Evolutionary conservation across 805 yeast species (phyloP).

Genomic region (Priceomyces carsonii): DNA sequence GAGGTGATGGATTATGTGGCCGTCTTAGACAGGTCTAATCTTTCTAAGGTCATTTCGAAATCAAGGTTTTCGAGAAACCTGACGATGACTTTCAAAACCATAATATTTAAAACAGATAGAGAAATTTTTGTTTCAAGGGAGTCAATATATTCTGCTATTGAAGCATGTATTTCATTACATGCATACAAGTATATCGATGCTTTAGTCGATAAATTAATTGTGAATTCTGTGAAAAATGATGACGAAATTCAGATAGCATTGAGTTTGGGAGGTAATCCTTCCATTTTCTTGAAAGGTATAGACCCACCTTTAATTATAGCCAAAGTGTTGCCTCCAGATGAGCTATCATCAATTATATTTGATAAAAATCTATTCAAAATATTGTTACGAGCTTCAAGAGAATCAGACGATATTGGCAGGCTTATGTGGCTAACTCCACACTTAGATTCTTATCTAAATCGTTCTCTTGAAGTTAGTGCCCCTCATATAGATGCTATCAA

Average conservation of each 20-base stretch:
- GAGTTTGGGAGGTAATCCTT: conserved; percentile 11
- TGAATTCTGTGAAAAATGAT: conserved; percentile 19
- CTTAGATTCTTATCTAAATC: conserved; percentile 23
- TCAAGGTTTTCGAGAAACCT: conserved; percentile 19
- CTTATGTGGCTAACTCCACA: conserved; percentile 38
- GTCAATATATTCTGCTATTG: conserved; percentile 27
- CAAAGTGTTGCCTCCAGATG: conserved; percentile 10
- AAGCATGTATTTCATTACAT: conserved; percentile 26
- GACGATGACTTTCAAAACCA: conserved; percentile 2
- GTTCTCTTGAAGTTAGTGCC: conserved; percentile 6
- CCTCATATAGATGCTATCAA: conserved; percentile 4
- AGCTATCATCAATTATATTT: conserved; percentile 19
- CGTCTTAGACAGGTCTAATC: conserved; percentile 16
- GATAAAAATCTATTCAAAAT: conserved; percentile 21
- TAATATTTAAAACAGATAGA: conserved; percentile 10
- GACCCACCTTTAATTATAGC: conserved; percentile 13
- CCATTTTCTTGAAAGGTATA: conserved; percentile 4
- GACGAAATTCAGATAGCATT: conserved; percentile 7
- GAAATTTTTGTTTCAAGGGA: conserved; percentile 18
- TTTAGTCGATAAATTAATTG: conserved; percentile 32
- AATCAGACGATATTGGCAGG: conserved; percentile 32
- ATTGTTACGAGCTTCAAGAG: conserved; percentile 21
- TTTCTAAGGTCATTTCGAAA: conserved; percentile 25
- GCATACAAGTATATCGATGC: conserved; percentile 30
- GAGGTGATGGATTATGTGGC: conserved; percentile 24